Percentiles rank a stretch among this genome's conserved stretches.
phyloP scores from a whole-genome alignment of 2,329 filamentous ascomycete genomes.

The Thelonectria olida region DNA sequence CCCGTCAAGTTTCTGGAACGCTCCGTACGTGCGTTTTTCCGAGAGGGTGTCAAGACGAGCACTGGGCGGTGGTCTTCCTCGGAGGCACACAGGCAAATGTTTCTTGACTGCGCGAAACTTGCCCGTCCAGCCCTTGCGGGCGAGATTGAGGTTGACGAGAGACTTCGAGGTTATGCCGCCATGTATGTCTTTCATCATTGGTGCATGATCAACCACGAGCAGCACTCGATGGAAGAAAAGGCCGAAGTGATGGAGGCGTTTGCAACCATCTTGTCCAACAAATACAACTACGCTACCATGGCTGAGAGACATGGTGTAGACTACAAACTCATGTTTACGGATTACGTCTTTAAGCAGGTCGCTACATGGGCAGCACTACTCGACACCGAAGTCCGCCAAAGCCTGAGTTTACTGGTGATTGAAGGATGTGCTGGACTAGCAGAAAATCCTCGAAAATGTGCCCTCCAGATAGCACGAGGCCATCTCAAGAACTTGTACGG shows the following conservation, averaged over 20 bases:
- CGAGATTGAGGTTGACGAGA: not conserved
- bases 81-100: conserved; percentile 38
- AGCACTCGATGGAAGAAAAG: conserved; percentile 26
- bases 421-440: conserved; percentile 34
- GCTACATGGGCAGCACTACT: conserved; percentile 31
- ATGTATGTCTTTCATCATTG: conserved; percentile 32
- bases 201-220: conserved; percentile 12
- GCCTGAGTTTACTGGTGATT: conserved; percentile 17
- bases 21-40: conserved; percentile 42
- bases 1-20: conserved; percentile 43
- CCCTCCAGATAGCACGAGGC: conserved; percentile 27
- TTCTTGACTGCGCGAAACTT: conserved; percentile 29
- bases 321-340: conserved; percentile 6
- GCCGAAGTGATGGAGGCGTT: conserved; percentile 37
- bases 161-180: conserved; percentile 22
- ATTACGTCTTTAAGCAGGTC: conserved; percentile 18
- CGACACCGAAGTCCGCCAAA: not conserved
- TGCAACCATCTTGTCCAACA: conserved; percentile 26
- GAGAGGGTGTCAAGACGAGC: conserved; percentile 11
- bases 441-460: conserved; percentile 26
- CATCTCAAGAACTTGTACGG: conserved; percentile 30
- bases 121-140: conserved; percentile 8
- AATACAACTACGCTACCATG: conserved; percentile 22
- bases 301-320: conserved; percentile 15
- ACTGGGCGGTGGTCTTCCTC: conserved; percentile 25